Evolutionary conservation across 2,329 filamentous ascomycete genomes (phyloP).

Genomic region (Didymella keratinophila): DNA sequence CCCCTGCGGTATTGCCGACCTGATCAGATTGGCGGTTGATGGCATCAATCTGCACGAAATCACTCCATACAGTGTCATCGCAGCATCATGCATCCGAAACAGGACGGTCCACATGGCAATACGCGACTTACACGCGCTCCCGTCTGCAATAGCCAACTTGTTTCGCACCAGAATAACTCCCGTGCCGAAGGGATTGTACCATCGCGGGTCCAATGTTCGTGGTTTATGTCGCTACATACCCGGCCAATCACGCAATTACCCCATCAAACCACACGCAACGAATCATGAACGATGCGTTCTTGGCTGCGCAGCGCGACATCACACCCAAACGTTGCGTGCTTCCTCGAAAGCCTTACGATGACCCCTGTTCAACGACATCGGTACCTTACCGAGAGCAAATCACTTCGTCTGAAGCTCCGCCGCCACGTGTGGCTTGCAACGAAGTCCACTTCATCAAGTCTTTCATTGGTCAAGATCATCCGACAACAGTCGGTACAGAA

Average conservation of each 20-base stretch:
- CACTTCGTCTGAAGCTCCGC: not conserved
- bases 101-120: conserved; percentile 9
- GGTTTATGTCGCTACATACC: conserved; percentile 39
- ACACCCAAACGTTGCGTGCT: conserved; percentile 37
- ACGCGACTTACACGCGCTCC: conserved; percentile 14
- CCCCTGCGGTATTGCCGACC: conserved; percentile 21
- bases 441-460: not conserved
- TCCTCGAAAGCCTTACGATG: not conserved
- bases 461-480: not conserved
- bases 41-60: conserved; percentile 44
- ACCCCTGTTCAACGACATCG: conserved; percentile 8
- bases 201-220: conserved; percentile 19
- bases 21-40: conserved; percentile 34
- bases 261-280: conserved; percentile 26
- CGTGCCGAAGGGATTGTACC: conserved; percentile 15
- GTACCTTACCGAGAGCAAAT: conserved; percentile 7
- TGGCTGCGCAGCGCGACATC: conserved; percentile 21
- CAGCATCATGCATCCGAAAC: conserved; percentile 19
- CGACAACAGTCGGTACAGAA: not conserved
- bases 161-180: conserved; percentile 18
- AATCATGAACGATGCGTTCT: conserved; percentile 28
- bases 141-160: conserved; percentile 17
- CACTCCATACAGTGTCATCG: conserved; percentile 34
- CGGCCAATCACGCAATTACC: conserved; percentile 48
- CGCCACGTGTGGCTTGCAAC: conserved; percentile 3